These are phyloP conservation scores for Xylariales sp. DNA, from an alignment of 2,329 filamentous ascomycete genomes.

Conservation along the genomic window DNA sequence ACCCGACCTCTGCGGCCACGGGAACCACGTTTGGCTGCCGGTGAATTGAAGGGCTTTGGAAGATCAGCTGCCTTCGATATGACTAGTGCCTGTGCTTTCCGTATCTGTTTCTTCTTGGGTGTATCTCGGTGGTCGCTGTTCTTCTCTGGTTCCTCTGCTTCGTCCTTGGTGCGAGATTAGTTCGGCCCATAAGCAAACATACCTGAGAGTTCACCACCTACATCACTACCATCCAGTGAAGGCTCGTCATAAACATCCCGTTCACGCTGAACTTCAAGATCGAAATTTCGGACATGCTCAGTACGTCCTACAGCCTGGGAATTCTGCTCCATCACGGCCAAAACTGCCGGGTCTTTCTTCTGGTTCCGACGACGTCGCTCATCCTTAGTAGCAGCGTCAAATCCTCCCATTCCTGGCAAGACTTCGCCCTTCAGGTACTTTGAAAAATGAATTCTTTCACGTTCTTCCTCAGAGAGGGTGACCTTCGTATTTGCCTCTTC, in stretches of 20 bases:
- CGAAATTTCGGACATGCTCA: conserved; percentile 59
- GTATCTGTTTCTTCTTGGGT: not conserved
- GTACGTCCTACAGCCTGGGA: conserved; percentile 60
- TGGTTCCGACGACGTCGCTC: conserved; percentile 75
- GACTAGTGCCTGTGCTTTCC: too few species aligned
- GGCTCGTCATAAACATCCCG: conserved; percentile 59
- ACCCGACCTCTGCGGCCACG: too few species aligned
- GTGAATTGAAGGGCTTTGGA: too few species aligned
- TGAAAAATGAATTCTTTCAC: conserved; percentile 1
- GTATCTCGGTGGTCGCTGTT: conserved; percentile 18
- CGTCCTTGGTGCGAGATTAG: conserved; percentile 7
- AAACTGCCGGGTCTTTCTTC: conserved; percentile 69
- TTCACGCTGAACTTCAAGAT: conserved; percentile 44
- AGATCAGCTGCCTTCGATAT: too few species aligned
- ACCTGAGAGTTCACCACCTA: too few species aligned
- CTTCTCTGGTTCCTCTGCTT: conserved; percentile 20
- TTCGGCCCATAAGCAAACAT: too few species aligned
- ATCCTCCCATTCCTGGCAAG: conserved; percentile 77
- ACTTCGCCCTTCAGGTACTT: conserved; percentile 7
- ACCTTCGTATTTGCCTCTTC: too few species aligned
- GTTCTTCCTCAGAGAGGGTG: not conserved
- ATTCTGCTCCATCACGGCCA: conserved; percentile 60
- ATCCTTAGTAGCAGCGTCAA: conserved; percentile 71
- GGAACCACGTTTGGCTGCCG: too few species aligned
- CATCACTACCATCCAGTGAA: conserved; percentile 46